Evolutionary conservation across 176 grass and related monocot genomes (phyloP).

Genomic region (Aegilops bicornis): DNA sequence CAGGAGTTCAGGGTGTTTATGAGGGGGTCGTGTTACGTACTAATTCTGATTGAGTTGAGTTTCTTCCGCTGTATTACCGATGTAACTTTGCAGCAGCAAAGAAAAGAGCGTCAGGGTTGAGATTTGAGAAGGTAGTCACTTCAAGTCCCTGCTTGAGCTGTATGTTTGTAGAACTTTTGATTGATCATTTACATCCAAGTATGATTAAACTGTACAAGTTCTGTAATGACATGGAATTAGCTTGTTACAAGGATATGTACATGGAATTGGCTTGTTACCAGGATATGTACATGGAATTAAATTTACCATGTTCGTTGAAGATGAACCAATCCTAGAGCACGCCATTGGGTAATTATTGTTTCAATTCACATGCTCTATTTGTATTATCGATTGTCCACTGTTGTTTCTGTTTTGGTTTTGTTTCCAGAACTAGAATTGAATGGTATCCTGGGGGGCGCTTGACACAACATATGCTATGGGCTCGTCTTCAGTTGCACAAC

Average conservation of each 20-base stretch:
- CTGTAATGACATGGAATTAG: neutral
- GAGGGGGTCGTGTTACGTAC: neutral
- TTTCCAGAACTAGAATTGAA: slow-evolving; percentile 52
- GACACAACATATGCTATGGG: too few species aligned
- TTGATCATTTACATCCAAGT: neutral
- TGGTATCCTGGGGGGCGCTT: slow-evolving; percentile 43
- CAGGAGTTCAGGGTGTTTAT: slow-evolving; percentile 27
- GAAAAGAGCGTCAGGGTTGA: neutral
- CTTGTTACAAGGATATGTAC: too few species aligned
- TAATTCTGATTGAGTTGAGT: neutral
- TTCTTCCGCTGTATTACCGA: neutral
- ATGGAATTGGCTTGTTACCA: too few species aligned
- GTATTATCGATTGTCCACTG: neutral
- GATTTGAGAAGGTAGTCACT: slow-evolving; percentile 23
- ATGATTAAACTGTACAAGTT: neutral
- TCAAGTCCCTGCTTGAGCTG: neutral
- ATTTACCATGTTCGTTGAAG: slow-evolving; percentile 41
- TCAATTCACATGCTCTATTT: neutral
- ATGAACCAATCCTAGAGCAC: slow-evolving; percentile 84
- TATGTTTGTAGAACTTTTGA: slow-evolving; percentile 8
- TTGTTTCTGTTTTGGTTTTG: neutral
- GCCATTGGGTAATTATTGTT: slow-evolving; percentile 52
- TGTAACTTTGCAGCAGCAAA: neutral
- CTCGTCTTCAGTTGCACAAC: too few species aligned
- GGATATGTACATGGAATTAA: too few species aligned